Base-by-base conservation (phyloP, 495 filamentous ascomycete species). In the Penicillium maclennaniae region DNA sequence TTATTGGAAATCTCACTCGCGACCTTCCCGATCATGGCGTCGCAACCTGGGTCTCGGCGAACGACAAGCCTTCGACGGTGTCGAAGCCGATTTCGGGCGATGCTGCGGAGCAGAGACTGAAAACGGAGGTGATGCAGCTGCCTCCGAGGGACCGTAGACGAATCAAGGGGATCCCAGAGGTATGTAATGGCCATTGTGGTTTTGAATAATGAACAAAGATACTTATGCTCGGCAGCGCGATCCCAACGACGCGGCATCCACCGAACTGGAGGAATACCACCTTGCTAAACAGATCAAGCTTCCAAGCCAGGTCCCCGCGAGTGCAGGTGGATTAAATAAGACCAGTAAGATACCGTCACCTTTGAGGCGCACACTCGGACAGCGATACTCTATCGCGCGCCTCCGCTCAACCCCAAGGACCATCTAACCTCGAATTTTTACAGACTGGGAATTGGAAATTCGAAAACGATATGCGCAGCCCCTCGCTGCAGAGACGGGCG, bases 71-170 rank as follows among this genome's bases (percentile, higher is more conserved):
- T n/a, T 83, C 82, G 21, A 73, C 84, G 50, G 82, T 86, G 43
- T 84, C 82, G 45, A 92, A 93, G 69, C 88, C 87, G 25, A 83
- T 88, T 31, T 84, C 84, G 8, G 89, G 89, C 39, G 93, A 97
- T 80, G 84, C 88, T n/a, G 85, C 87, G 34, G 93, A 97, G 70
- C 86, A 92, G 63, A 79, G 88, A 61, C 66, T 97, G 56, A 97
- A 96, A 79, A 86, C 82, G 47, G 92, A 97, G 71, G 86, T 96
- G 43, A 98, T 97, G 93, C 86, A 88, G 63, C 78, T 98, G 31
- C 89, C 87, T 41, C 83, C 86, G 15, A 76, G 93, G 60, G 92
- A 97, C 66, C 79, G 93, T 59, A 81, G 89, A 66, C 82, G 93
- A 53, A 80, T 97, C 51, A 97, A 97, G 69, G 88, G 84, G 46